phyloP scores from a whole-genome alignment of 2,329 filamentous ascomycete genomes.

The Exutisphaerella laricina region DNA sequence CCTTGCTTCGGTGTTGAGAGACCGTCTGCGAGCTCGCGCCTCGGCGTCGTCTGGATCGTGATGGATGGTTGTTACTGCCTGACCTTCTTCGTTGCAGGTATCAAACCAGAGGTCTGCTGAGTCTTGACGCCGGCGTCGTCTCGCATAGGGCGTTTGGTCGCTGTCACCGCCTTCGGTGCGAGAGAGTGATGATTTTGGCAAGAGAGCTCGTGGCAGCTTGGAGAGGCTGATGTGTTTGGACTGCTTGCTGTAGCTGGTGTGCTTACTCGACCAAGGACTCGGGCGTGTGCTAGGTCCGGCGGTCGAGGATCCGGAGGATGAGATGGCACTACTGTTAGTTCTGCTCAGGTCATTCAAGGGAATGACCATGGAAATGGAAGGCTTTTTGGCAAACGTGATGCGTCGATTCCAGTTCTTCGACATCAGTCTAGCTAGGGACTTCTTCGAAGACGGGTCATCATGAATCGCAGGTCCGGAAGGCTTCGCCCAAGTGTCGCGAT shows the following conservation, averaged over 20 bases:
- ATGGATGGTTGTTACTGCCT: conserved; percentile 12
- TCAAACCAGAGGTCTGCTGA: conserved; percentile 7
- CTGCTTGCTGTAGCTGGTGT: background rate
- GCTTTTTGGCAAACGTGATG: conserved; percentile 1
- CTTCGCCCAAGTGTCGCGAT: conserved; percentile 11
- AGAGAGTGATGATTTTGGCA: background rate
- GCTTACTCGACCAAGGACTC: background rate
- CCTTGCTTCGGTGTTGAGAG: background rate
- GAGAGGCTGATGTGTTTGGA: background rate
- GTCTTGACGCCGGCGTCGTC: background rate
- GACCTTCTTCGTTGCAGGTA: conserved; percentile 11
- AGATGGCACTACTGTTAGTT: background rate
- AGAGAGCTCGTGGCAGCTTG: background rate
- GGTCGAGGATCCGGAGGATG: background rate
- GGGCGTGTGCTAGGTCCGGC: background rate
- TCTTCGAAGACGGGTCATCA: background rate
- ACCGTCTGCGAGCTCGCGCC: background rate
- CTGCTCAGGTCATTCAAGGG: background rate
- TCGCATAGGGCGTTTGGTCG: background rate
- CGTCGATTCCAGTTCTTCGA: conserved; percentile 2
- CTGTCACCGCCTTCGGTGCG: background rate
- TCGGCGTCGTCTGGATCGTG: conserved; percentile 12
- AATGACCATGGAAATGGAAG: background rate
- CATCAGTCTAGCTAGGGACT: background rate
- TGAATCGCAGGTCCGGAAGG: background rate